A percentile compares a stretch with the other conserved stretches of the same genome.
Conservation (phyloP, 1,284 basidiomycete species). For the Ganoderma boninense region DNA sequence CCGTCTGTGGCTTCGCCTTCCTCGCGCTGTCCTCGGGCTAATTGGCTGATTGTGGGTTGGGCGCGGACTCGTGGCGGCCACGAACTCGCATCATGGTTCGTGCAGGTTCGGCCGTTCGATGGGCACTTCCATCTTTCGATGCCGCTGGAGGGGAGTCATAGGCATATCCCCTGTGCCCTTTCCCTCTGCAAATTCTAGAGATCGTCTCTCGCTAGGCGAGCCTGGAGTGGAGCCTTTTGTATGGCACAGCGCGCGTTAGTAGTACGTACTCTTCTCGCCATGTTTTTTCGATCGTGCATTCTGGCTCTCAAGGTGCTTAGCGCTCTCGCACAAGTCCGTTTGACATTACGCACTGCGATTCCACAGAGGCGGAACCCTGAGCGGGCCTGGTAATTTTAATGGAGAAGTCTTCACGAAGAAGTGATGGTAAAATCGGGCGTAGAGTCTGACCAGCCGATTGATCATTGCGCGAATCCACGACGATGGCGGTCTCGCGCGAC, state of each 20-base stretch:
- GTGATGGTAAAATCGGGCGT: background rate
- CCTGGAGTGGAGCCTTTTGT: background rate
- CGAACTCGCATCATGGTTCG: background rate
- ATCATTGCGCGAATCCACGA: background rate
- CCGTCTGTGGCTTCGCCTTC: background rate
- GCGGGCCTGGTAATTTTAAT: background rate
- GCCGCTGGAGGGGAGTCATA: background rate
- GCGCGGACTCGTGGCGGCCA: background rate
- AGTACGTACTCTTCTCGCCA: background rate
- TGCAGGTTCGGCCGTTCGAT: conserved; percentile 1
- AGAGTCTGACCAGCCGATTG: background rate
- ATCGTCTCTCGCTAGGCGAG: conserved; percentile 2
- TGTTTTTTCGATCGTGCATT: background rate
- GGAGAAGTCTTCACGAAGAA: background rate
- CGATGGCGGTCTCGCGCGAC: background rate
- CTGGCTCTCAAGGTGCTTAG: too few relatives aligned
- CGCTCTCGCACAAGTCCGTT: background rate
- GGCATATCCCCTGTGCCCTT: conserved; percentile 4
- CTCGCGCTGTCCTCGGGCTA: background rate
- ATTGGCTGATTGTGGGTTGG: background rate
- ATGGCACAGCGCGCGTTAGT: background rate
- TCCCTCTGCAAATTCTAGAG: conserved; percentile 6
- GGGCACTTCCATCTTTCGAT: background rate
- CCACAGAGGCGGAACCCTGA: background rate
- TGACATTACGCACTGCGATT: background rate